Conservation (phyloP, 164 flowering plant species). For the Kingdonia uniflora region DNA sequence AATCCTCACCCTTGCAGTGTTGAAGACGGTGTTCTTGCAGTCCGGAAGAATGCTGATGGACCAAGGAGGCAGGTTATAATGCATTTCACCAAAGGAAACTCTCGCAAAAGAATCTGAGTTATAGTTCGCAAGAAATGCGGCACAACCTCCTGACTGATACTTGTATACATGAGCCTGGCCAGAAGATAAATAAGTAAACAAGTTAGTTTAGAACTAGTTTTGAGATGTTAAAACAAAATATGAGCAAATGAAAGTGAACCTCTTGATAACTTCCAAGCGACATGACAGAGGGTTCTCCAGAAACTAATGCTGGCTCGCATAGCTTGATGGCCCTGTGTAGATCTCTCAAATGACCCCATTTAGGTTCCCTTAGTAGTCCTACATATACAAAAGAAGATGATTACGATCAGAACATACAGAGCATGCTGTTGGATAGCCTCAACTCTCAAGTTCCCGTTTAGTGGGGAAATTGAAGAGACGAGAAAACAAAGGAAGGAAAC, state of each 20-base stretch:
- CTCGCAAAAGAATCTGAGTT: constrained; percentile 32
- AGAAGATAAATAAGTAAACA: background rate
- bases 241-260: constrained; percentile 30
- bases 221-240: background rate
- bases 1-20: constrained; percentile 74
- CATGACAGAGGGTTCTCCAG: constrained; percentile 46
- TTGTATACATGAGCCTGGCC: constrained; percentile 58
- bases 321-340: constrained; percentile 78
- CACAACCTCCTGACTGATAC: constrained; percentile 51
- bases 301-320: constrained; percentile 68
- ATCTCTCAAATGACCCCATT: constrained; percentile 79
- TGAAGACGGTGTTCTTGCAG: constrained; percentile 64
- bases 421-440: too few species aligned
- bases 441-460: too few species aligned
- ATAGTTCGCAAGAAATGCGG: constrained; percentile 81
- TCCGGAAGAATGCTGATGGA: constrained; percentile 91
- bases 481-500: too few species aligned
- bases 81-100: constrained; percentile 39
- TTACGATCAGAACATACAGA: background rate
- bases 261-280: constrained; percentile 54
- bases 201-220: background rate
- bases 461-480: too few species aligned
- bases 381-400: background rate
- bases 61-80: constrained; percentile 78
- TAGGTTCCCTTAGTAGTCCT: constrained; percentile 75